Evolutionary conservation across 441 rosid species (phyloP).

Genomic region (Manihot esculenta): DNA sequence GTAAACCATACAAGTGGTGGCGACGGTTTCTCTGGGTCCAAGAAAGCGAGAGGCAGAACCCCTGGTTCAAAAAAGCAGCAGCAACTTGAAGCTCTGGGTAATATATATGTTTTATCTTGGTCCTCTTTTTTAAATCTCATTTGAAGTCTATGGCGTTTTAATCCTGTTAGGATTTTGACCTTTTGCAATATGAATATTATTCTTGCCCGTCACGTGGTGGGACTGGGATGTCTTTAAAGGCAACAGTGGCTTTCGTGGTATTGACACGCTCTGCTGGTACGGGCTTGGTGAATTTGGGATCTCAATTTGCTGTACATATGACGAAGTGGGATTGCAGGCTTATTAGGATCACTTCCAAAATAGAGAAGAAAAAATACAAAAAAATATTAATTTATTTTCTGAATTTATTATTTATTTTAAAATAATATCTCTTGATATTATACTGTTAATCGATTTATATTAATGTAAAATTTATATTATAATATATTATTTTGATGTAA

Average conservation of each 20-base stretch:
- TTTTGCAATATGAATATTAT: conserved; percentile 4
- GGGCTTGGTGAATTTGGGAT: no score
- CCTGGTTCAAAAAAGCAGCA: conserved; percentile 67
- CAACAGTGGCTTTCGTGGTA: not conserved
- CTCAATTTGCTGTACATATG: no score
- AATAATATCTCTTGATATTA: no score
- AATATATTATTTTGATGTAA: no score
- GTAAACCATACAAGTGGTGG: conserved; percentile 31
- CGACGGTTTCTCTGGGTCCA: conserved; percentile 36
- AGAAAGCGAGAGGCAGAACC: conserved; percentile 77
- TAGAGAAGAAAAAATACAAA: no score
- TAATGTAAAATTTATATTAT: no score
- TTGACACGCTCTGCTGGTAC: no score
- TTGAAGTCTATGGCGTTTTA: not conserved
- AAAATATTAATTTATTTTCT: no score
- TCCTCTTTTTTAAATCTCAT: not conserved
- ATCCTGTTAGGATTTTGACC: not conserved
- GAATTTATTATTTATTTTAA: no score
- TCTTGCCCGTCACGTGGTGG: conserved; percentile 31
- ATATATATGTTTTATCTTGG: not conserved
- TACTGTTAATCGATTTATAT: no score
- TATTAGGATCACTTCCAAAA: no score
- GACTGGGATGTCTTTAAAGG: conserved; percentile 15
- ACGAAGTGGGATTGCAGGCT: no score
- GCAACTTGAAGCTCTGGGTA: conserved; percentile 51